Evolutionary conservation across 1,139 yeast species (phyloP), one percentile per base, ranked within the genome.

Genomic region (Oligophagozyma castellii): DNA sequence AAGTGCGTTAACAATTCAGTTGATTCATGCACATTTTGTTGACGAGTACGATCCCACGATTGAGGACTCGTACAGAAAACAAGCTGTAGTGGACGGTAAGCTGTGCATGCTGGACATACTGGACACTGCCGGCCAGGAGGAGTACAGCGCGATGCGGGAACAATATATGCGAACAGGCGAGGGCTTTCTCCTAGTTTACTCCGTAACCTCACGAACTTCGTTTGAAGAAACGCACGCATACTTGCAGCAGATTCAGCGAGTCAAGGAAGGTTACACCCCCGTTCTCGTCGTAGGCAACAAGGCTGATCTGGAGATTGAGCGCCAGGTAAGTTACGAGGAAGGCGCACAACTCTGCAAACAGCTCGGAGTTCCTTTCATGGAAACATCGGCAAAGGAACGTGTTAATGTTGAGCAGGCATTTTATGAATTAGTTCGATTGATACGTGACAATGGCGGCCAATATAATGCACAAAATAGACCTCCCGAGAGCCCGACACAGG

Each of bases 71-170:
- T 78, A 78, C 53, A 63, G 86, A 37, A 78, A 78, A 43, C 86
- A 77, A 46, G 76, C 76, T 35, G 84, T 77, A 39, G 74, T 78
- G 29, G 89, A 78, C 50, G 79, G 79, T 20, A 65, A 80, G 41
- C 83, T 80, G 12, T 74, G 84, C 39, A 74, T 77, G 35, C 59
- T 78, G 47, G 89, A 89, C 56, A 83, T 89, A 31, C 68, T 89
- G 53, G 98, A 89, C 56, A 89, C 98, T 24, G 96, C 98, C 11
- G 98, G 98, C 25, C 96, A 86, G 62, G 98, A 89, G 57, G 96
- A 89, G 57, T 89, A 84, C 56, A 73, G 86, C 33, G 93, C 95
- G 18, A 77, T 89, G 89, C 68, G 96, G 47, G 96, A 89, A 56
- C 92, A 76, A 46, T 67, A 92, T 59, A 89, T 89, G 74, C 69